Percentiles rank a stretch among this genome's conserved stretches.
Evolutionary conservation across 2,329 filamentous ascomycete species (phyloP).

Genomic region (Fusarium nurragi): DNA sequence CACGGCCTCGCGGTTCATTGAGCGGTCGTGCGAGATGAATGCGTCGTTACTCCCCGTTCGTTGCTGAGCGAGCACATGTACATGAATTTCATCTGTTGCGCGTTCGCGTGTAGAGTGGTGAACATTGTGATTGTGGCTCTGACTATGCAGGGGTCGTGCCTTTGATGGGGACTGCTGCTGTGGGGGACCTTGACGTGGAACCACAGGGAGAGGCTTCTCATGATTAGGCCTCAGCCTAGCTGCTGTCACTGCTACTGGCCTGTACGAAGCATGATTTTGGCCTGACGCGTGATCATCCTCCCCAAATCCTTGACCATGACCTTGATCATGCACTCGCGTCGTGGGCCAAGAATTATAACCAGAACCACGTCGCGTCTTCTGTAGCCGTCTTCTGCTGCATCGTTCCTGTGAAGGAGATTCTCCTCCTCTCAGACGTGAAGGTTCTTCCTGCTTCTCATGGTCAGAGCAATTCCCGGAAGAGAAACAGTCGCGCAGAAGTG

Average conservation of each 20-base stretch:
- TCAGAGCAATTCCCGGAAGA: slow-evolving; percentile 9
- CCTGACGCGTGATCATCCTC: slow-evolving; percentile 18
- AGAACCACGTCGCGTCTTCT: background rate
- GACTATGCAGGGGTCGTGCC: slow-evolving; percentile 13
- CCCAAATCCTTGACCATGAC: slow-evolving; percentile 3
- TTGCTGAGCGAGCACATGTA: slow-evolving; percentile 2
- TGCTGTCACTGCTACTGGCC: too few species aligned
- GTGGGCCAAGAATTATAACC: background rate
- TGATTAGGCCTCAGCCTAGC: background rate
- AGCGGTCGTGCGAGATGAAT: slow-evolving; percentile 20
- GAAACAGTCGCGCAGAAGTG: slow-evolving; percentile 9
- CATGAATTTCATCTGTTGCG: slow-evolving; percentile 2
- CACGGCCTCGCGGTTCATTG: slow-evolving; percentile 47
- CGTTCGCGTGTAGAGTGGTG: background rate
- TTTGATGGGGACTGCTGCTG: slow-evolving; percentile 1
- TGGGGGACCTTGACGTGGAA: slow-evolving; percentile 29
- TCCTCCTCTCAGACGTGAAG: background rate
- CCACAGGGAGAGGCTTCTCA: slow-evolving; percentile 25
- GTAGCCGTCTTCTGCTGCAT: background rate
- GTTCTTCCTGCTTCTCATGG: background rate
- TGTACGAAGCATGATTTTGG: slow-evolving; percentile 2
- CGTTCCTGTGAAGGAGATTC: background rate
- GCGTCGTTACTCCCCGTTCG: slow-evolving; percentile 22
- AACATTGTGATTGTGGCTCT: slow-evolving; percentile 17
- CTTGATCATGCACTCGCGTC: background rate